Percentiles rank a stretch among this genome's conserved stretches.
Evolutionary conservation across 2,329 filamentous ascomycete genomes (phyloP).

Genomic region (Fusarium pseudoanthophilum): DNA sequence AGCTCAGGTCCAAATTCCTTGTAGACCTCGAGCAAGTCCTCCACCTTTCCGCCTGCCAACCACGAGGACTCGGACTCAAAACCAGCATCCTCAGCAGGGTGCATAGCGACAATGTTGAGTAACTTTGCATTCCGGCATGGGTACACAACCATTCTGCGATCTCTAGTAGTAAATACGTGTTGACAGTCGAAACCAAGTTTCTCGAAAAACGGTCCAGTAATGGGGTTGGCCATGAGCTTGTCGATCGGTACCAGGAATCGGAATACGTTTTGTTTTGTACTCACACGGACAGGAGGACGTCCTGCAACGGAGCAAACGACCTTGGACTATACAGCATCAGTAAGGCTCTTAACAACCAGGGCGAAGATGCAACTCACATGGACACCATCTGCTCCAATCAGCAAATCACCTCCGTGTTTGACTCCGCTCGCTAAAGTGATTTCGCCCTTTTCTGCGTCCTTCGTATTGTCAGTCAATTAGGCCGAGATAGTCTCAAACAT

Average conservation of each 20-base stretch:
- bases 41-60: neutral
- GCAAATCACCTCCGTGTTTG: neutral
- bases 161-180: neutral
- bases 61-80: slow-evolving; percentile 2
- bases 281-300: neutral
- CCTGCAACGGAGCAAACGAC: neutral
- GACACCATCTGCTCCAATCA: slow-evolving; percentile 8
- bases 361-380: neutral
- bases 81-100: neutral
- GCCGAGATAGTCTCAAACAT: accelerated
- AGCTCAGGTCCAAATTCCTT: neutral
- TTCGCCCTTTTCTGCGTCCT: slow-evolving; percentile 3
- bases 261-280: slow-evolving; percentile 8
- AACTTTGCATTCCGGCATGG: neutral
- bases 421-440: neutral
- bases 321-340: neutral
- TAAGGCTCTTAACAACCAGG: accelerated
- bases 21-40: neutral
- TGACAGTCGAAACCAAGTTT: slow-evolving; percentile 7
- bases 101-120: neutral
- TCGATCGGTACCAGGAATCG: slow-evolving; percentile 6
- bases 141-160: slow-evolving; percentile 5
- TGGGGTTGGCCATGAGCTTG: neutral
- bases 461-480: neutral
- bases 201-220: neutral